Evolutionary conservation across 805 yeast genomes (phyloP), one percentile per base, ranked within the genome.

Genomic region (Candida ortonii): DNA sequence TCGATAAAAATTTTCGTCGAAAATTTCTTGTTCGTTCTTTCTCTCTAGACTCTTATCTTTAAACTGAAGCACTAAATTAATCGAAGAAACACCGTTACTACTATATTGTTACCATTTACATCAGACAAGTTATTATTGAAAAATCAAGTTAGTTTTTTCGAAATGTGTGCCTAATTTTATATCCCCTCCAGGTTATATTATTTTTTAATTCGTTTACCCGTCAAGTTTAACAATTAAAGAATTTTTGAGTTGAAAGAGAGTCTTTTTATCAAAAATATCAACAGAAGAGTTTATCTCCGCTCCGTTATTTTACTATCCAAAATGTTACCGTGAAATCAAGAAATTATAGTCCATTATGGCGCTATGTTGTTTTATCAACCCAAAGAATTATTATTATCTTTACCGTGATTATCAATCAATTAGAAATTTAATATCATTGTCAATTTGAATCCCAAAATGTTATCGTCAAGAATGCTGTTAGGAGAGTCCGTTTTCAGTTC

Each of bases 401-500:
- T 11, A 21, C 12, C 12, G 30, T 18, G 22, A 35, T 24, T 33
- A 27, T 25, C 27, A 46, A 26, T 11, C 25, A 30, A 37, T 27
- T 14, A 38, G 16, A 33, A 32, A 31, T 33, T 32, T 33, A 36
- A 22, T 25, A n/a, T n/a, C n/a, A n/a, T n/a, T 25, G n/a, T 34
- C 29, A 19, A n/a, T 33, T 22, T 33, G 33, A 25, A 21, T 35
- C 20, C 18, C 28, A 22, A 26, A 31, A 44, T 38, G 37, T 48
- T 39, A 39, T 39, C 43, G 21, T 20, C 43, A 34, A 46, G 49
- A 7, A 48, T 59, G 53, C 42, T 57, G 39, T 46, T 60, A 43
- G 64, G 64, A 41, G 64, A 59, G 46, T 53, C 59, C 9, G 50
- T 57, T 20, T 59, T 60, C 43, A 53, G 49, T 32, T 44, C 53